Base-by-base conservation (phyloP, 495 filamentous ascomycete species). In the Apodospora peruviana region DNA sequence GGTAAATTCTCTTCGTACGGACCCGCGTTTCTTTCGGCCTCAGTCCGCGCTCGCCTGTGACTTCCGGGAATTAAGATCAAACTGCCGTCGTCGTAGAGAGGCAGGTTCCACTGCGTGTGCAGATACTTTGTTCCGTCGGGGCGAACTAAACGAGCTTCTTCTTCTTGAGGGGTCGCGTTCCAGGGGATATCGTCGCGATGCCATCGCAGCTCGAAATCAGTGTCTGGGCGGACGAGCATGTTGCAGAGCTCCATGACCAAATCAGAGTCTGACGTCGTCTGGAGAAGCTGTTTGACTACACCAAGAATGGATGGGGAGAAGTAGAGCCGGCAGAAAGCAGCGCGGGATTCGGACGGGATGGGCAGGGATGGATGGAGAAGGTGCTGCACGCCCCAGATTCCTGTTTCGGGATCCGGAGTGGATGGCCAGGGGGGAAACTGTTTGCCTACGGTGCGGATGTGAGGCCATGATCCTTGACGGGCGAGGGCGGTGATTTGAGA, bases 321-420 rank as follows among this genome's bases (percentile, higher is more conserved):
- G 66, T 93, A 93, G 43, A 75, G 70, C 18, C 60, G 43, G 8
- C 77, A 72, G 65, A 90, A 90, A 5, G 66, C 61, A 1, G 60
- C 55, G 17, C 75, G 67, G 50, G 78, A 71, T 0, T 75, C 72
- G 0, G 5, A 1, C 1, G 42, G 11, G 3, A 57, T 1, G 10
- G 62, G 60, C 52, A 88, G 77, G 5, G 70, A 58, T 0, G 88
- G 87, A 65, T 93, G 83, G 46, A 93, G 67, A 1, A 93, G 78
- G 65, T 90, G 86, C 72, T 91, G 87, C 8, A 91, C 82, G 49
- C 88, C 88, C 88, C 88, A 93, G 66, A 93, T 89, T 18, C 86
- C 87, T 1, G 34, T 11, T 0, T 40, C 48, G 1, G 50, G 27
- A 10, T 72, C 69, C 0, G 73, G 73, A 0, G 69, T 56, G 32